These are phyloP conservation scores for Boletus rubropictus DNA, from an alignment of 768 basidiomycete genomes.

Conservation along the genomic window DNA sequence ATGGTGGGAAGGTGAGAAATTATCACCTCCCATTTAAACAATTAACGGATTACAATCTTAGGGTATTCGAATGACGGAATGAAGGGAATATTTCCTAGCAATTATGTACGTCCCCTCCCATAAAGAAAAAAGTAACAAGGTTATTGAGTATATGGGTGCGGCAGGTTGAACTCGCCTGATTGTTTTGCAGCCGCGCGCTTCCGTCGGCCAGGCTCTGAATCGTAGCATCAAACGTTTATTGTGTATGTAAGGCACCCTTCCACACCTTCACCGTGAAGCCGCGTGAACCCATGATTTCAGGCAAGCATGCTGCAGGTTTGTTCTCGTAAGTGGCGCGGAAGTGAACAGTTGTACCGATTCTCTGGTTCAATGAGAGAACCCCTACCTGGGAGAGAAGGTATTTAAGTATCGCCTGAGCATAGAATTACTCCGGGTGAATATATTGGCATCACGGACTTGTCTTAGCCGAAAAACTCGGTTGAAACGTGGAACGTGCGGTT, in stretches of 20 bases:
- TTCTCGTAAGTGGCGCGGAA: constrained; percentile 31
- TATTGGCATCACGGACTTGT: constrained; percentile 23
- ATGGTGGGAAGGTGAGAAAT: constrained; percentile 76
- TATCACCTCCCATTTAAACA: constrained; percentile 11
- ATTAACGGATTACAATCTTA: constrained; percentile 32
- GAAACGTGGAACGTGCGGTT: neutral
- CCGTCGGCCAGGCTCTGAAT: constrained; percentile 7
- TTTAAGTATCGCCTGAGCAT: constrained; percentile 11
- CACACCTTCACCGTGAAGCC: constrained; percentile 15
- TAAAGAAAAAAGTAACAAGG: constrained; percentile 11
- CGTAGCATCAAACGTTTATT: constrained; percentile 16
- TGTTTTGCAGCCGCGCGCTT: constrained; percentile 1
- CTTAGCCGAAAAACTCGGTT: constrained; percentile 12
- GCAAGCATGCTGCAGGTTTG: constrained; percentile 19
- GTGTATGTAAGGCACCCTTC: constrained; percentile 22
- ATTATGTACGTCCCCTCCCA: constrained; percentile 58
- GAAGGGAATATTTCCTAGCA: constrained; percentile 83
- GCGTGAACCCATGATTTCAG: constrained; percentile 11
- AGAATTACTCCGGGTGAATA: constrained; percentile 16
- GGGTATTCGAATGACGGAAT: constrained; percentile 54
- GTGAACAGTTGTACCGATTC: constrained; percentile 19
- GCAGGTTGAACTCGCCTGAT: constrained; percentile 48
- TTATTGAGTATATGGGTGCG: constrained; percentile 18
- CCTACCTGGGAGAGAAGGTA: constrained; percentile 11
- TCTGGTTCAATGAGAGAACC: constrained; percentile 14